Evolutionary conservation across 352 stramenopile species (phyloP), one percentile per base, ranked within the genome.

Genomic region (Phytophthora parvispora): DNA sequence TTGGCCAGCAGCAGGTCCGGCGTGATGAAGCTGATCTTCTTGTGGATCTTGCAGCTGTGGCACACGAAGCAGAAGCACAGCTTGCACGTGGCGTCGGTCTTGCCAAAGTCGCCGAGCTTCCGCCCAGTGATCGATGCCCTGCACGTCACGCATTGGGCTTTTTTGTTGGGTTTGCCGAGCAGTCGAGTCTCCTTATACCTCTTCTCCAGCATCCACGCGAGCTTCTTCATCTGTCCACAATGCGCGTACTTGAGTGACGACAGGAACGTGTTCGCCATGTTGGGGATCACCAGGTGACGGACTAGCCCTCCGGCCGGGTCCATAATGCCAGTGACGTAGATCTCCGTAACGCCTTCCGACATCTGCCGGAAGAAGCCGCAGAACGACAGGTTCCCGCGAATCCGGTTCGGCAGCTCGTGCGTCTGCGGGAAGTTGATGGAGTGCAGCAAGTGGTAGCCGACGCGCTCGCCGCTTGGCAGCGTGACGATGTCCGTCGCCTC

Each of bases 391-490:
- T 69, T 63, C 5, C 58, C 72, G 6, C 72, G 72, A 12, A 80
- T 29, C 6, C 55, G 54, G 32, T 67, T 60, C 15, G 63, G 47
- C 1, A 75, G 47, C 22, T 72, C 57, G 36, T 64, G 56, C 0
- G 67, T 75, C 27, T 75, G 56, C 1, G 71, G 61, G 28, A 76
- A 72, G 25, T 67, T 70, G 49, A 81, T 65, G 3, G 74, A 77
- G 40, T 80, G 72, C 20, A 77, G 22, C 64, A 87, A 58, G 57
- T 87, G 79, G 55, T 73, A 87, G 6, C 79, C 79, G 0, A 87
- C 36, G 2, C 78, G 64, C 27, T 83, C 80, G 6, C 74, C 77
- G 7, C 29, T 72, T 0, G 58, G 36, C 2, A 79, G 73, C 9
- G 69, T 25, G 1, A 78, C 52, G n/a, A 85, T 80, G 22, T 78